phyloP scores from a whole-genome alignment of 2,329 filamentous ascomycete species.

The Curvularia sp. region DNA sequence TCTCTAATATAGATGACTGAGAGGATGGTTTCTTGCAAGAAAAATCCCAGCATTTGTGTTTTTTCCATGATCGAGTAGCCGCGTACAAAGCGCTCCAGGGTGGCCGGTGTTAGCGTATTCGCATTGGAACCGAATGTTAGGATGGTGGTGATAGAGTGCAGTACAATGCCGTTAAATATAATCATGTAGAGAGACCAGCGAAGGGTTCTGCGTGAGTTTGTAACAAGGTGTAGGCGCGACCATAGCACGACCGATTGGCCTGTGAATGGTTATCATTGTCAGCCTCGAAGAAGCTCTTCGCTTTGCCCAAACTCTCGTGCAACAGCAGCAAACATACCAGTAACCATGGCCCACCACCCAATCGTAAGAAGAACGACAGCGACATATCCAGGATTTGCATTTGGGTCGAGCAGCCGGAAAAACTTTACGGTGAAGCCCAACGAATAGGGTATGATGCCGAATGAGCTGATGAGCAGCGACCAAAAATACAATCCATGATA shows the following conservation, averaged over 20 bases:
- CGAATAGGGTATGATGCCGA: slow-evolving; percentile 57
- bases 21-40: slow-evolving; percentile 51
- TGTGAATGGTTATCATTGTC: slow-evolving; percentile 1
- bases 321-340: slow-evolving; percentile 35
- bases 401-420: slow-evolving; percentile 41
- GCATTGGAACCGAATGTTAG: slow-evolving; percentile 62
- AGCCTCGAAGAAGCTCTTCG: background rate
- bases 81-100: slow-evolving; percentile 38
- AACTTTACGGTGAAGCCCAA: slow-evolving; percentile 58
- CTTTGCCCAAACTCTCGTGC: too few species aligned
- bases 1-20: slow-evolving; percentile 61
- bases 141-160: slow-evolving; percentile 63
- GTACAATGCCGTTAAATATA: slow-evolving; percentile 59
- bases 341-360: slow-evolving; percentile 67
- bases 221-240: slow-evolving; percentile 67
- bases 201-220: slow-evolving; percentile 59
- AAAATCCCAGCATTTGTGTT: slow-evolving; percentile 55
- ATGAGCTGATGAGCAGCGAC: slow-evolving; percentile 54
- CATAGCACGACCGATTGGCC: slow-evolving; percentile 68
- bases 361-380: slow-evolving; percentile 57
- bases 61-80: slow-evolving; percentile 55
- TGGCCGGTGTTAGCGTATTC: slow-evolving; percentile 33
- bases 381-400: slow-evolving; percentile 38
- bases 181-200: slow-evolving; percentile 64
- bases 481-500: slow-evolving; percentile 59